These are phyloP conservation scores for Ramalina peruviana DNA, from an alignment of 495 filamentous ascomycete genomes.

Conservation along the genomic window DNA sequence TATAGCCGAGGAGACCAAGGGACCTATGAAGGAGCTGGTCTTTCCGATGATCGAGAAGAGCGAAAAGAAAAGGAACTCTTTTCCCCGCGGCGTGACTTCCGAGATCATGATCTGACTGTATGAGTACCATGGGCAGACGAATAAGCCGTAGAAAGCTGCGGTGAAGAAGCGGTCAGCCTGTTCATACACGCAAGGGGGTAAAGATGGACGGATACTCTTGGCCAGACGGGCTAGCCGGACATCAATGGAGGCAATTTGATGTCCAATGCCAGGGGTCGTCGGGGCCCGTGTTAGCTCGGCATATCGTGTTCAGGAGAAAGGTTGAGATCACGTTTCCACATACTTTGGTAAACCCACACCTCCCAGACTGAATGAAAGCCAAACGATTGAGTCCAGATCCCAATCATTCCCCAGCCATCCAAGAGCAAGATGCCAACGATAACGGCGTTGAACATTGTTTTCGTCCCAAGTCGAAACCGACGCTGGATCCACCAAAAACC, in stretches of 20 bases:
- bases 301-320: too few species aligned
- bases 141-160: slow-evolving; percentile 42
- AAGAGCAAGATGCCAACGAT: slow-evolving; percentile 42
- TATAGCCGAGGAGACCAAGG: slow-evolving; percentile 49
- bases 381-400: slow-evolving; percentile 47
- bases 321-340: too few species aligned
- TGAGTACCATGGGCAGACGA: slow-evolving; percentile 56
- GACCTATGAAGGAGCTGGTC: slow-evolving; percentile 49
- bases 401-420: slow-evolving; percentile 54
- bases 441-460: slow-evolving; percentile 50
- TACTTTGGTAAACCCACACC: slow-evolving; percentile 44
- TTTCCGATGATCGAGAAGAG: slow-evolving; percentile 54
- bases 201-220: too few species aligned
- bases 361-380: slow-evolving; percentile 52
- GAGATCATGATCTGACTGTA: slow-evolving; percentile 57
- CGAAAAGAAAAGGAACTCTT: slow-evolving; percentile 54
- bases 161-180: too few species aligned
- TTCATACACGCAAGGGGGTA: too few species aligned
- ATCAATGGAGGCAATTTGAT: too few species aligned
- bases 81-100: slow-evolving; percentile 48
- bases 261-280: too few species aligned
- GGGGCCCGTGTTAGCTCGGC: too few species aligned
- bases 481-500: slow-evolving; percentile 44
- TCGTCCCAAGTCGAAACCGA: slow-evolving; percentile 36
- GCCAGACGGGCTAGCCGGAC: too few species aligned